These are phyloP conservation scores for Waitea zeae DNA, from an alignment of 1,284 basidiomycete species.

Conservation along the genomic window DNA sequence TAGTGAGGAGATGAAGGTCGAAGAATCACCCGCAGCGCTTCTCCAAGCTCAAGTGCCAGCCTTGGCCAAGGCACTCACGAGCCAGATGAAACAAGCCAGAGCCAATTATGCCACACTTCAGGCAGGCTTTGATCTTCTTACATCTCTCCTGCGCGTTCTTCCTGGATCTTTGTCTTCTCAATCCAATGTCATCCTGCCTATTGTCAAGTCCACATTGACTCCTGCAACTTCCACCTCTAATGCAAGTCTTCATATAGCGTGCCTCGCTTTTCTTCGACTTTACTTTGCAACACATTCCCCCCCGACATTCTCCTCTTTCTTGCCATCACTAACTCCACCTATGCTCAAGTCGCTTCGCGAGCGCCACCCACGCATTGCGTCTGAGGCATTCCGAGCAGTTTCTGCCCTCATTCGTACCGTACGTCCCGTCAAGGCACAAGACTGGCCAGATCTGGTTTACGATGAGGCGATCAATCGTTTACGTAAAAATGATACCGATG, in stretches of 20 bases:
- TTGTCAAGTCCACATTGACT: slow-evolving; percentile 43
- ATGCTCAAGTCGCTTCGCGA: slow-evolving; percentile 59
- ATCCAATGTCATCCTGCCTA: slow-evolving; percentile 40
- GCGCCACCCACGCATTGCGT: slow-evolving; percentile 58
- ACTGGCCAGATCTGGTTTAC: slow-evolving; percentile 60
- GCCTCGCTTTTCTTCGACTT: slow-evolving; percentile 69
- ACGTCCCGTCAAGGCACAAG: slow-evolving; percentile 38
- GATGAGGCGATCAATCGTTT: slow-evolving; percentile 57
- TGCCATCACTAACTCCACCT: slow-evolving; percentile 52
- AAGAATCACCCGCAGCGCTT: slow-evolving; percentile 58
- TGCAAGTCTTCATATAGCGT: slow-evolving; percentile 61
- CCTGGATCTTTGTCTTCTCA: slow-evolving; percentile 72
- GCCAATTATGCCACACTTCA: slow-evolving; percentile 69
- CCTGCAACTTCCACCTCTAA: slow-evolving; percentile 50
- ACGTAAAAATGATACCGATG: slow-evolving; percentile 72
- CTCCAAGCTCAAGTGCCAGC: slow-evolving; percentile 61
- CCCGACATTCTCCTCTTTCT: slow-evolving; percentile 38
- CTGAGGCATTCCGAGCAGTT: slow-evolving; percentile 73
- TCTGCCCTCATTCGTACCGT: slow-evolving; percentile 49
- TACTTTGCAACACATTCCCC: slow-evolving; percentile 76
- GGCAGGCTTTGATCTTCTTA: slow-evolving; percentile 69
- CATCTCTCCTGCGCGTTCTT: slow-evolving; percentile 63
- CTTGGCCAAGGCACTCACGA: slow-evolving; percentile 68
- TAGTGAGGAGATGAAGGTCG: slow-evolving; percentile 57
- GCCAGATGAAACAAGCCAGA: slow-evolving; percentile 71